Percentiles rank a stretch among this genome's conserved stretches.
Conservation (phyloP, 345 rosid genomes). For the Eutrema yunnanense region DNA sequence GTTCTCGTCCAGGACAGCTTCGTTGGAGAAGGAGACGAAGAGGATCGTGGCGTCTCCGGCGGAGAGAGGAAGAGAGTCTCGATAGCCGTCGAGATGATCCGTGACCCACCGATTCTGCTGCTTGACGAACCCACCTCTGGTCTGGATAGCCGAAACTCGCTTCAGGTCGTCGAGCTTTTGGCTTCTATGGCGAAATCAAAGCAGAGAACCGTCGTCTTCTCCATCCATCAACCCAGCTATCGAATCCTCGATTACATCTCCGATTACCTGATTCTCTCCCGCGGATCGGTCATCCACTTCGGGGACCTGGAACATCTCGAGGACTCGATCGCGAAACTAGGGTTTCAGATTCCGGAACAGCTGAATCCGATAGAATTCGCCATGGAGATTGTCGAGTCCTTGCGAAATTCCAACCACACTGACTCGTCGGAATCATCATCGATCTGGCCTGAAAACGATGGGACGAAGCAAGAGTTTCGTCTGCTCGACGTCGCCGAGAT, state of each 20-base stretch:
- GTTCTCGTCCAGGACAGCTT: conserved; percentile 54
- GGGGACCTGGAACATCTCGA: conserved; percentile 63
- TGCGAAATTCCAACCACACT: conserved; percentile 32
- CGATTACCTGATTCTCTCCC: conserved; percentile 52
- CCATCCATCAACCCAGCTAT: conserved; percentile 72
- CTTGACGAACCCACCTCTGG: conserved; percentile 96
- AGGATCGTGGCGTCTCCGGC: conserved; percentile 70
- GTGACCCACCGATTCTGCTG: conserved; percentile 67
- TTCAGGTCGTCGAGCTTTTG: conserved; percentile 75
- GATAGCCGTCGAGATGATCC: conserved; percentile 78
- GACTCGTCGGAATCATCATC: not conserved
- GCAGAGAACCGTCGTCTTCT: conserved; percentile 54
- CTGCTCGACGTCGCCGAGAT: conserved; percentile 45
- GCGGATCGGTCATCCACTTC: conserved; percentile 43
- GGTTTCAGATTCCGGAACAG: conserved; percentile 64
- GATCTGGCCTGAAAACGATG: conserved; percentile 32
- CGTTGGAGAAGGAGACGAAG: conserved; percentile 63
- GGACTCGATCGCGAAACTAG: conserved; percentile 48
- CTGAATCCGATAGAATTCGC: conserved; percentile 71
- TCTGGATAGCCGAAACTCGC: conserved; percentile 73
- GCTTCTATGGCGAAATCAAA: conserved; percentile 60
- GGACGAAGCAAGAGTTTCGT: not conserved
- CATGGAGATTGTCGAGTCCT: conserved; percentile 62
- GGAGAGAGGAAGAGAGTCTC: conserved; percentile 86
- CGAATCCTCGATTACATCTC: conserved; percentile 68